Evolutionary conservation across 2,329 filamentous ascomycete genomes (phyloP), one percentile per base, ranked within the genome.

Genomic region (Monosporascus sp.): DNA sequence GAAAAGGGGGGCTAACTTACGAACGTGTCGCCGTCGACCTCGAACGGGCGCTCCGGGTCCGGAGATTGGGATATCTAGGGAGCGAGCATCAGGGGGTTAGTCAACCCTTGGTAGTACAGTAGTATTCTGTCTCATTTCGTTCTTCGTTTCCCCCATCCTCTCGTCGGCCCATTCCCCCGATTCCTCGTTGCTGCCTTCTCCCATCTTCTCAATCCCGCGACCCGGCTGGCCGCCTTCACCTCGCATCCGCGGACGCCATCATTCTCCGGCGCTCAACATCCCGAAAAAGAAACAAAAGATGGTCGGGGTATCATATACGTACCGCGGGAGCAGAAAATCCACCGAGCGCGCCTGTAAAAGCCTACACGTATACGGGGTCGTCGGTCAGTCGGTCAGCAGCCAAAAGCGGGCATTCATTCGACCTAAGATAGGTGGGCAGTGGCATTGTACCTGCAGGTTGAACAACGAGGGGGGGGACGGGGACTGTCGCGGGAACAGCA

Each of bases 21-120:
- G 60, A 78, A 78, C 1, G 73, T 77, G 53, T 74, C 68, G 17
- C 72, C 74, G 40, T 70, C 64, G 3, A 78, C 74, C 49, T 68
- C 66, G 55, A 75, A 79, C 2, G 73, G 75, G 41, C 72, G 64
- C 19, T 69, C 57, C 4, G 66, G 55, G 57, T 77, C 64, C n/a
- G 60, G 63, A 1, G 72, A 75, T 51, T 73, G 68, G 11, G 68
- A 68, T 52, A 77, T 74, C 69, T 73, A 52, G 9, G 14, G 27
- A 43, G 35, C 3, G 14, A 26, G 22, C 20, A 3, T 24, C 26
- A 9, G 6, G 17, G 17, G n/a, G 41, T 54, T 35, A 51, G 54
- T n/a, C 45, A 31, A 11, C 37, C 24, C 8, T 19, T 16, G 37
- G n/a, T 26, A 20, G 40, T 8, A n/a, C n/a, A 43, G 17, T 9